Base-by-base conservation (phyloP, 768 basidiomycete species). In the Tremella fuciformis region DNA sequence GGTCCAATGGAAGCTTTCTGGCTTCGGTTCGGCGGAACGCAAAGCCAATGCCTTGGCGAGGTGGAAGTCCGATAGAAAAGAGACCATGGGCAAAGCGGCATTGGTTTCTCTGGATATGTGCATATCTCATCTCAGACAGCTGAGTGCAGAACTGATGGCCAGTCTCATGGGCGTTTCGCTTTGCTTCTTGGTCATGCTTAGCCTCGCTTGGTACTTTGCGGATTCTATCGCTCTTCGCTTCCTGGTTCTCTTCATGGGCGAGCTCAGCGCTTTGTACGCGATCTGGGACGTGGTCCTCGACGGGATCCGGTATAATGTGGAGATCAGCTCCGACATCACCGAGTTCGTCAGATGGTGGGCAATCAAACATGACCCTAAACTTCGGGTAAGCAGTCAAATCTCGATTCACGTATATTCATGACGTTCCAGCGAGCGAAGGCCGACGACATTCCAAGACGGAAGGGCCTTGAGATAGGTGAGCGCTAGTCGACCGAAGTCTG, bases 171-270 rank as follows among this genome's bases (percentile, higher is more conserved):
- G 44, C 24, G 37, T 62, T 16, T 39, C 55, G 11, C 21, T 48
- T 8, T 63, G 62, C 29, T 39, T 66, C 26, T 16, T 47, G 7
- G 37, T 57, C 34, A 55, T 50, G 7, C 18, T 62, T 13, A 19
- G 61, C 55, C 25, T 69, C 29, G 55, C 59, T 3, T 69, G 70
- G 67, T 56, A 57, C 21, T 51, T 57, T 50, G 55, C 57, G 49
- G 71, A 73, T 39, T 73, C 71, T n/a, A 59, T 68, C 26, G 59
- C 16, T 22, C 52, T 73, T 21, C 66, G 71, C 18, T 73, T 65
- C 53, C 46, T 67, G 24, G 66, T 73, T 50, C 60, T 73, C 19
- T 67, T 67, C 56, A 62, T 70, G 38, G 71, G 71, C 7, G 39
- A 59, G 18, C 58, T 70, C 42, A 65, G 61, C 41, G 66, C 66